These are phyloP conservation scores for Irpex sp. DNA, from an alignment of 1,284 basidiomycete species.

Conservation along the genomic window DNA sequence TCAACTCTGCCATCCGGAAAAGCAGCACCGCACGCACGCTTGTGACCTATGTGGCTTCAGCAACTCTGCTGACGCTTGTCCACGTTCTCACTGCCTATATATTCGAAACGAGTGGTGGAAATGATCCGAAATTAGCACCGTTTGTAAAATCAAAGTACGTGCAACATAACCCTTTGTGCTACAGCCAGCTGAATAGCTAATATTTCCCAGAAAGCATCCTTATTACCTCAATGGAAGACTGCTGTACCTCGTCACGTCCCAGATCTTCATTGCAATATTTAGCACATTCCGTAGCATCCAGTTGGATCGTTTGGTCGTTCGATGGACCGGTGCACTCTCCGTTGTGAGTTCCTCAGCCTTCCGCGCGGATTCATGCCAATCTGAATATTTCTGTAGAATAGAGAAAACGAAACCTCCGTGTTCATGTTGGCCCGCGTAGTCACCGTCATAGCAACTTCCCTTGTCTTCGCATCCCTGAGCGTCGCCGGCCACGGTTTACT, in stretches of 20 bases:
- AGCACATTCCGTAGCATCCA: constrained; percentile 54
- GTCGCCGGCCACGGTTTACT: constrained; percentile 34
- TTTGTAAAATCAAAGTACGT: constrained; percentile 66
- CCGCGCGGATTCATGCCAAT: neutral
- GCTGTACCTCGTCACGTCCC: constrained; percentile 53
- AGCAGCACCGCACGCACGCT: constrained; percentile 40
- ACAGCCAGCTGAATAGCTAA: neutral
- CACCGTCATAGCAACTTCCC: constrained; percentile 33
- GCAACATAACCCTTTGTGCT: neutral
- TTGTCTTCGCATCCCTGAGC: constrained; percentile 37
- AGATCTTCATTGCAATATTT: constrained; percentile 40
- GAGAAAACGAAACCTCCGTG: constrained; percentile 4
- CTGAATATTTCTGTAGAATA: neutral
- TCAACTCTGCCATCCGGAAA: constrained; percentile 45
- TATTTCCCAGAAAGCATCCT: constrained; percentile 54
- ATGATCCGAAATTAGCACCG: constrained; percentile 41
- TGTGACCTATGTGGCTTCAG: constrained; percentile 41
- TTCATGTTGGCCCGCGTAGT: constrained; percentile 30
- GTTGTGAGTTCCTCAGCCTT: constrained; percentile 13
- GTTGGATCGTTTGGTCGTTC: constrained; percentile 53
- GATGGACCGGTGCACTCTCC: constrained; percentile 33
- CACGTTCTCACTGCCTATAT: constrained; percentile 37
- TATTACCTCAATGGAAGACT: constrained; percentile 65
- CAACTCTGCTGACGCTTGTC: constrained; percentile 35
- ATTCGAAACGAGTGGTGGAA: constrained; percentile 23